phyloP scores from a whole-genome alignment of 208 protist species.

The Jaenimonas drosophilae region DNA sequence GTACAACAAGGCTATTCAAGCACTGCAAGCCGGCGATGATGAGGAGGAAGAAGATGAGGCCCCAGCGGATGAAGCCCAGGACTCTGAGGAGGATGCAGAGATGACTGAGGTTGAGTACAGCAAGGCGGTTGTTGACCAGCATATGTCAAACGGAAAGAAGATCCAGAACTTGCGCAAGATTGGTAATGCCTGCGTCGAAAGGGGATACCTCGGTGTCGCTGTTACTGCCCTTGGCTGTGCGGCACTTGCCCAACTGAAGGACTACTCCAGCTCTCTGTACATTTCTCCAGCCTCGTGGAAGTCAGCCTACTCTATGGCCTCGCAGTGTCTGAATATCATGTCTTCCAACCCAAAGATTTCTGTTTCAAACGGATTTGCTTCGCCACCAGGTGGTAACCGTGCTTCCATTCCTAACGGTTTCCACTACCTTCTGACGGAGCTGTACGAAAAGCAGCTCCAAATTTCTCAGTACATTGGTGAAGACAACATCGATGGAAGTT shows the following conservation, averaged over 20 bases:
- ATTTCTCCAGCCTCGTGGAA: conserved; percentile 39
- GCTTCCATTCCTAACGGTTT: conserved; percentile 41
- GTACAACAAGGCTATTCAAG: conserved; percentile 22
- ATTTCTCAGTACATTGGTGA: conserved; percentile 40
- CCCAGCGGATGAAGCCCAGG: conserved; percentile 10
- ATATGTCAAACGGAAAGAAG: conserved; percentile 23
- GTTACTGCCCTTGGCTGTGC: conserved; percentile 42
- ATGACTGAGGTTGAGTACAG: conserved; percentile 13
- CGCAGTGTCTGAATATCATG: conserved; percentile 24
- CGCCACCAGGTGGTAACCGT: conserved; percentile 11
- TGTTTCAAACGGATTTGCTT: conserved; percentile 27
- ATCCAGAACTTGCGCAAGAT: conserved; percentile 25
- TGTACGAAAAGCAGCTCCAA: conserved; percentile 37
- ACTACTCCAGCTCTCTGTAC: conserved; percentile 31
- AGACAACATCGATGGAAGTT: conserved; percentile 5
- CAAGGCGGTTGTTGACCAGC: conserved; percentile 5
- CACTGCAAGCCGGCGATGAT: conserved; percentile 17
- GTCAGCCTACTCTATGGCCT: conserved; percentile 21
- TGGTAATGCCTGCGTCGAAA: conserved; percentile 23
- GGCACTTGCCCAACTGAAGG: conserved; percentile 27
- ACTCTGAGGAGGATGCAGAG: conserved; percentile 3
- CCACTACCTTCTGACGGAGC: conserved; percentile 27
- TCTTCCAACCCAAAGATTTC: conserved; percentile 23
- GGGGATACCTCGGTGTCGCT: conserved; percentile 28
- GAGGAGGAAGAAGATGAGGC: conserved; percentile 18